These are phyloP conservation scores for Termitomyces sp. DNA, from an alignment of 768 basidiomycete genomes.

Conservation along the genomic window DNA sequence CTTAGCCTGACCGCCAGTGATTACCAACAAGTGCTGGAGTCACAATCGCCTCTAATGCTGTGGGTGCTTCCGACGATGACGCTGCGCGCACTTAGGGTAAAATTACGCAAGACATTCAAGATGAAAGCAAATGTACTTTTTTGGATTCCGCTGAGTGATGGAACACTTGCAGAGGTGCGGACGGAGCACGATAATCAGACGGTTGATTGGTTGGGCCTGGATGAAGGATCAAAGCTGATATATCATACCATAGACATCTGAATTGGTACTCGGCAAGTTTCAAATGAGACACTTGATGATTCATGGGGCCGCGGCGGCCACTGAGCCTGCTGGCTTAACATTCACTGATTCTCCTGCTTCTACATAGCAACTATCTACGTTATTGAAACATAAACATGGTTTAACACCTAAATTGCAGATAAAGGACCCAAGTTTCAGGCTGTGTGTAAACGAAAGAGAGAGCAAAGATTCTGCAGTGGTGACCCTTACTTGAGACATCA, in stretches of 20 bases:
- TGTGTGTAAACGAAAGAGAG: not conserved
- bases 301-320: too few species aligned
- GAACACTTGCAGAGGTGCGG: conserved; percentile 39
- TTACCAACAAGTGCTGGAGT: not conserved
- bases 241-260: conserved; percentile 21
- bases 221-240: conserved; percentile 41
- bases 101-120: conserved; percentile 48
- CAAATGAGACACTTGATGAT: too few species aligned
- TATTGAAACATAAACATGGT: not conserved
- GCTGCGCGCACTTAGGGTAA: conserved; percentile 56
- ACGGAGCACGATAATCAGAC: conserved; percentile 44
- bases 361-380: not conserved
- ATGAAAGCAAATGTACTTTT: conserved; percentile 33
- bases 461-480: not conserved
- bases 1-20: conserved; percentile 2
- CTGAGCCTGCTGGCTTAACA: too few species aligned
- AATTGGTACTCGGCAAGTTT: not conserved
- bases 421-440: too few species aligned
- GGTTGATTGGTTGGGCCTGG: conserved; percentile 70
- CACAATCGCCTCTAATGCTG: conserved; percentile 30
- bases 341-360: not conserved
- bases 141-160: conserved; percentile 54
- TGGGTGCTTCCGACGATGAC: conserved; percentile 68
- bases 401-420: too few species aligned
- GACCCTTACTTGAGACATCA: too few species aligned